Evolutionary conservation across 1,284 basidiomycete species (phyloP), one percentile per base, ranked within the genome.

Genomic region (Volvariella surrecta): DNA sequence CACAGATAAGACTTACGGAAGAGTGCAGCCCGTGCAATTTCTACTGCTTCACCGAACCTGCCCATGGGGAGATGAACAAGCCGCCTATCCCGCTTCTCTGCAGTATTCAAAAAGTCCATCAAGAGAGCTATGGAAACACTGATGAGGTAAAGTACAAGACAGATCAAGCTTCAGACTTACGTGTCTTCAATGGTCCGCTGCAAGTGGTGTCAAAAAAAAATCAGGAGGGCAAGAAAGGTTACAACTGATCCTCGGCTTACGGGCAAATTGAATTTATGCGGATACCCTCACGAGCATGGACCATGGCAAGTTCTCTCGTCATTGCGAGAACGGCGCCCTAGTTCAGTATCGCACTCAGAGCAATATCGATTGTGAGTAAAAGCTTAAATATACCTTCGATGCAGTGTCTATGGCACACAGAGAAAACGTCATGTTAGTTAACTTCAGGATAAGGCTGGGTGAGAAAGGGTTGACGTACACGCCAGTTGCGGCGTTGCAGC

Each of bases 81-180:
- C 42, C 95, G 76, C 39, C 94, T 81, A 49, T 96, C 81, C 50
- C 87, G 80, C 71, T 97, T 98, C 73, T 99, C 94, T 35, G 85
- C 74, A n/a, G 95, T 97, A 67, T 97, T 81, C 56, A 99, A 76
- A 74, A 94, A 98, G 63, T 98, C 86, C 94, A 99, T 99, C 22
- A 99, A 73, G 24, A 98, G 77, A 30, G 93, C 89, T 87, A 28
- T 11, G 24, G 24, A 11, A 11, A 11, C 6, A 28, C 11, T 11
- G 11, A 28, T 28, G 24, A 28, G 11, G 24, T 28, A 57, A 17
- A 39, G 15, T 17, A 15, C 34, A 15, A 31, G 15, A 31, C 8
- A 35, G 34, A 35, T 35, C 18, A 21, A 44, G 30, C 22, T 40
- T 28, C 15, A 39, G 37, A 59, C 83, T 64, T 62, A 89, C 87